Conservation (phyloP, 2,329 filamentous ascomycete genomes). For the Dactylellina haptotyla region DNA sequence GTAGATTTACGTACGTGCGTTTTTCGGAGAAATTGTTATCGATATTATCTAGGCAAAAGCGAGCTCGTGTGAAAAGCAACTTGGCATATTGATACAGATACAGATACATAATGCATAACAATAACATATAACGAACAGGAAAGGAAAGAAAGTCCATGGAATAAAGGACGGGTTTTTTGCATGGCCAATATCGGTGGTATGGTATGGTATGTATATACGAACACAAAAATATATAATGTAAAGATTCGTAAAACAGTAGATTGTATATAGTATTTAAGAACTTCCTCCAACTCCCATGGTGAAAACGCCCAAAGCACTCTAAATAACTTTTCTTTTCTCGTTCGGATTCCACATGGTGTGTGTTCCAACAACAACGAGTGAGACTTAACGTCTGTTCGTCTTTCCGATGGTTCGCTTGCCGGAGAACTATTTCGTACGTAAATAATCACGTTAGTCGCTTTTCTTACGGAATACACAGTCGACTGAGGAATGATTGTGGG, state of each 20-base stretch:
- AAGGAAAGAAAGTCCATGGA: no score
- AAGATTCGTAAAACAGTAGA: no score
- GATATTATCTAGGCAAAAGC: no score
- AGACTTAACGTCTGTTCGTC: slow-evolving; percentile 77
- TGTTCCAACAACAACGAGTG: no score
- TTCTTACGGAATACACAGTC: not conserved
- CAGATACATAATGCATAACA: no score
- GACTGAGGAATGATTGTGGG: slow-evolving; percentile 4
- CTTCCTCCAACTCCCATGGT: slow-evolving; percentile 39
- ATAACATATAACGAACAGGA: no score
- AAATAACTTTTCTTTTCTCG: not conserved
- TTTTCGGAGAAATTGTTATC: no score
- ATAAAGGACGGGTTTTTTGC: no score
- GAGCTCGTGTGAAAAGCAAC: no score
- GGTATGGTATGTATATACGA: not conserved
- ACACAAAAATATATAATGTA: no score
- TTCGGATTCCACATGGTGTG: not conserved
- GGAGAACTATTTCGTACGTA: slow-evolving; percentile 69
- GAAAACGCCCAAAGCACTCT: slow-evolving; percentile 7
- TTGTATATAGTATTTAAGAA: slow-evolving; percentile 12
- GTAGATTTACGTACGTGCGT: no score
- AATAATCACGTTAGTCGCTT: not conserved
- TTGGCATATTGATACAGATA: no score
- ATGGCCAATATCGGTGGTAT: not conserved
- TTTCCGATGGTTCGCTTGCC: slow-evolving; percentile 96